These are phyloP conservation scores for Phialophora verrucosa DNA, from an alignment of 2,329 filamentous ascomycete species.

Conservation along the genomic window DNA sequence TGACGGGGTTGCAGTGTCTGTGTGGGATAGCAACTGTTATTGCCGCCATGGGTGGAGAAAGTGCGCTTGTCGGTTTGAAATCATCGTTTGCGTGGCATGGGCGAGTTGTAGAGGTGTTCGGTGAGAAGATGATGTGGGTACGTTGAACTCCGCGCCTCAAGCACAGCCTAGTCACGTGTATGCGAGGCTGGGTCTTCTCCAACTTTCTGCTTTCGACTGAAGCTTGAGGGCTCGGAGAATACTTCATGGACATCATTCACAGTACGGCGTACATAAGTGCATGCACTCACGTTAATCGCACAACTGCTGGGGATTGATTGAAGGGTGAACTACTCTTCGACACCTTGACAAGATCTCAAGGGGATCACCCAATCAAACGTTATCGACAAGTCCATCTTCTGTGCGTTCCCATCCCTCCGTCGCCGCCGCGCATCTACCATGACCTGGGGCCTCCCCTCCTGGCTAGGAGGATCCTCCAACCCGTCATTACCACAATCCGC, in stretches of 20 bases:
- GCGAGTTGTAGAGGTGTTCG: background rate
- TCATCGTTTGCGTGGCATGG: background rate
- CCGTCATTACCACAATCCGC: conserved; percentile 42
- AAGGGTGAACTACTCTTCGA: background rate
- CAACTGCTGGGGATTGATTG: background rate
- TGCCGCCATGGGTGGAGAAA: conserved; percentile 30
- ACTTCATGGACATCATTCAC: conserved; percentile 5
- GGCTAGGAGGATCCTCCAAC: conserved; percentile 38
- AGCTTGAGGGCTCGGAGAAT: conserved; percentile 1
- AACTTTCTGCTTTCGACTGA: background rate
- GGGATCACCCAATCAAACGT: background rate
- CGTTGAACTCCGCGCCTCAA: background rate
- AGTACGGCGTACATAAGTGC: background rate
- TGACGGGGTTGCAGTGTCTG: conserved; percentile 38
- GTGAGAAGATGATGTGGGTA: conserved; percentile 1
- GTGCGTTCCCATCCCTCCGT: no score
- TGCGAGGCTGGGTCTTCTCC: conserved; percentile 2
- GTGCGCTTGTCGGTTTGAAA: background rate
- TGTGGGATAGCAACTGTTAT: conserved; percentile 34
- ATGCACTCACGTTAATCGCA: background rate
- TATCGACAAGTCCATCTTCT: background rate
- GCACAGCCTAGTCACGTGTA: background rate
- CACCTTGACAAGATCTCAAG: background rate
- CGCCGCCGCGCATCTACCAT: conserved; percentile 22
- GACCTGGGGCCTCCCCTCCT: conserved; percentile 38